A percentile compares a stretch with the other conserved stretches of the same genome.
Evolutionary conservation across 2,329 filamentous ascomycete genomes (phyloP).

Genomic region (Diplodia scrobiculata): DNA sequence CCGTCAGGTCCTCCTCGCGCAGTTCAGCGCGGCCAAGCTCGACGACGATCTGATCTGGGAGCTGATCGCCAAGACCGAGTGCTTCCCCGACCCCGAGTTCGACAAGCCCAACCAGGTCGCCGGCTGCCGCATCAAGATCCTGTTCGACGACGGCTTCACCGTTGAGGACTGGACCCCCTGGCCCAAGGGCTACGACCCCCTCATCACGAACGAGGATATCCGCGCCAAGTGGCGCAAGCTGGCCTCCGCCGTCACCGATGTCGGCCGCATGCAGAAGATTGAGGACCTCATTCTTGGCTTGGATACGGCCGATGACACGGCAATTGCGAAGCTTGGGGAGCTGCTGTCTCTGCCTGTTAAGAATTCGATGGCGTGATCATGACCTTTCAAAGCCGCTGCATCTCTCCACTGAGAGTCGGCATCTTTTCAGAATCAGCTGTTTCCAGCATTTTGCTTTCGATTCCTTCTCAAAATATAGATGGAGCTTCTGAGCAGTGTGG

Average conservation of each 20-base stretch:
- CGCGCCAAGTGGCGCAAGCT: conserved; percentile 43
- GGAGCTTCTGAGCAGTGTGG: too few relatives aligned
- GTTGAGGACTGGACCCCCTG: conserved; percentile 33
- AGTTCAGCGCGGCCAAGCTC: conserved; percentile 41
- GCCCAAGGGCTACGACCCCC: conserved; percentile 41
- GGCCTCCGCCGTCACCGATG: conserved; percentile 39
- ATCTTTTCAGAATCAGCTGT: too few relatives aligned
- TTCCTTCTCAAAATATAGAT: too few relatives aligned
- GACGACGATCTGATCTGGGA: conserved; percentile 45
- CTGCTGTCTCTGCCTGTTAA: conserved; percentile 8
- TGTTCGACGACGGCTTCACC: conserved; percentile 34
- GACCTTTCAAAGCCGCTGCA: too few relatives aligned
- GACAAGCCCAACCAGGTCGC: conserved; percentile 8
- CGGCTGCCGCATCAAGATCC: conserved; percentile 32
- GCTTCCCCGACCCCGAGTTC: conserved; percentile 28
- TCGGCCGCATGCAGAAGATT: conserved; percentile 37
- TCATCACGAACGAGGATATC: conserved; percentile 45
- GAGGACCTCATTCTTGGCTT: conserved; percentile 40
- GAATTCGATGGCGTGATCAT: conserved; percentile 11
- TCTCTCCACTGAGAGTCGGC: too few relatives aligned
- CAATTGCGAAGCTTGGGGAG: conserved; percentile 29
- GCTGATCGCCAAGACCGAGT: conserved; percentile 40
- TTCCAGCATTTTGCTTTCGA: too few relatives aligned
- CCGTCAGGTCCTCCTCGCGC: conserved; percentile 40
- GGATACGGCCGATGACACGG: conserved; percentile 35